Evolutionary conservation across 345 rosid genomes (phyloP).

Genomic region (Brassica juncea): DNA sequence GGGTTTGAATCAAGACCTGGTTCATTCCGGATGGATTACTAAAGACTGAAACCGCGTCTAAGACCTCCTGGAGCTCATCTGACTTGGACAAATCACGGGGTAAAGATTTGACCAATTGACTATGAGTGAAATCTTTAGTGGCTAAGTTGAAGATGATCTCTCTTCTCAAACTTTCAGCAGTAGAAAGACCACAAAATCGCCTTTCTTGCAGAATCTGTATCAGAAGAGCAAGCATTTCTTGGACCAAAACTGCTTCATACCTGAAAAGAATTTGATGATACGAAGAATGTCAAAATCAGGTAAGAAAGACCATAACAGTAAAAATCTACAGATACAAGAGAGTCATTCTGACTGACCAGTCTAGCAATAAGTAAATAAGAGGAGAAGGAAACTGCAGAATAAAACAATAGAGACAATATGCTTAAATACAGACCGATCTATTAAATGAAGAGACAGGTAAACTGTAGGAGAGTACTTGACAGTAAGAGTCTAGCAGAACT

Average conservation of each 20-base stretch:
- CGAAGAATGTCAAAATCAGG: slow-evolving; percentile 21
- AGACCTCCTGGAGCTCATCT: slow-evolving; percentile 72
- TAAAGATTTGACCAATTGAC: slow-evolving; percentile 82
- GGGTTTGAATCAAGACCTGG: slow-evolving; percentile 62
- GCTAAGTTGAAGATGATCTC: slow-evolving; percentile 85
- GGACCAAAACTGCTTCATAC: slow-evolving; percentile 79
- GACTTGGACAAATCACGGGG: slow-evolving; percentile 84
- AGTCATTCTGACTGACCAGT: slow-evolving; percentile 16
- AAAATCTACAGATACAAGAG: slow-evolving; percentile 8
- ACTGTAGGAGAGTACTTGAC: slow-evolving; percentile 21
- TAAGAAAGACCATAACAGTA: slow-evolving; percentile 9
- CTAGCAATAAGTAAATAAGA: slow-evolving; percentile 8
- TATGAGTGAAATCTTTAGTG: slow-evolving; percentile 87
- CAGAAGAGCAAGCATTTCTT: slow-evolving; percentile 86
- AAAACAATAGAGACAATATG: slow-evolving; percentile 9
- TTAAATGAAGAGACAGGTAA: slow-evolving; percentile 8
- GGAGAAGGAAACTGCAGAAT: slow-evolving; percentile 1
- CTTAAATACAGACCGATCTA: slow-evolving; percentile 1
- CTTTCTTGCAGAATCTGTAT: slow-evolving; percentile 91
- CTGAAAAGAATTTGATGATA: slow-evolving; percentile 48
- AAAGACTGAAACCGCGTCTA: slow-evolving; percentile 69
- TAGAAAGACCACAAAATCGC: slow-evolving; percentile 74
- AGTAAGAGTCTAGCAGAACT: slow-evolving; percentile 20
- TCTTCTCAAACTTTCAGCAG: slow-evolving; percentile 80
- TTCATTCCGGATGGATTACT: slow-evolving; percentile 85